Evolutionary conservation across 116 monocot species (phyloP), one percentile per base, ranked within the genome.

Genomic region (Cymodocea nodosa): DNA sequence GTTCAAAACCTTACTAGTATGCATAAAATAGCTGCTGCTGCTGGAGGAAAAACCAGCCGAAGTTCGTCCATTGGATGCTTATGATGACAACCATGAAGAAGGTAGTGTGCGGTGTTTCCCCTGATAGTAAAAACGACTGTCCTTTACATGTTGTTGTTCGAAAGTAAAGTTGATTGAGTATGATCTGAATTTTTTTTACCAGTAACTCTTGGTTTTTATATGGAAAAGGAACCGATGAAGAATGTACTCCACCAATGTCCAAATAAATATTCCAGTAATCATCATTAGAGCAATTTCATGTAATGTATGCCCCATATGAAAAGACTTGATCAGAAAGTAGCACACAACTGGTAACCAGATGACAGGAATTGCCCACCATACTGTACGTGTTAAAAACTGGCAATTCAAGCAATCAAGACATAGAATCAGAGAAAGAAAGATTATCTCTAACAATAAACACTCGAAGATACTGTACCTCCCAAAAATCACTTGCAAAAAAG

Each of bases 151-250:
- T 51, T 12, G 10, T 52, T 23, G 5, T 52, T 34, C 35, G 15
- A 16, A 6, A 5, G n/a, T n/a, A 22, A 63, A 63, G 44, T 63
- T 44, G 44, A 44, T 16, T 44, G 20, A 64, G 50, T 23, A 25
- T 5, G 52, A 52, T 14, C 8, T 52, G 53, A 77, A 68, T 7
- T 16, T 12, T 48, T 30, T 54, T 35, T 64, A 89, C 93, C 93
- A 94, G 76, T 94, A 94, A 62, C 62, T 78, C 68, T 80, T 89
- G 59, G 93, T 94, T 63, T 94, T 76, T 23, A 89, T 94, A 68
- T 94, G 93, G 78, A 94, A 94, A 68, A 94, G 84, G 71, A 94
- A 94, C n/a, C 93, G 93, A 50, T 94, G 89, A 34, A 94, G 65
- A 62, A 65, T 73, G 62, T 94, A 94, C 69, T 94, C 93, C 0